Percentiles rank a stretch among this genome's conserved stretches.
Evolutionary conservation across 129 eudicot species (phyloP).

Genomic region (Flaveria trinervia): DNA sequence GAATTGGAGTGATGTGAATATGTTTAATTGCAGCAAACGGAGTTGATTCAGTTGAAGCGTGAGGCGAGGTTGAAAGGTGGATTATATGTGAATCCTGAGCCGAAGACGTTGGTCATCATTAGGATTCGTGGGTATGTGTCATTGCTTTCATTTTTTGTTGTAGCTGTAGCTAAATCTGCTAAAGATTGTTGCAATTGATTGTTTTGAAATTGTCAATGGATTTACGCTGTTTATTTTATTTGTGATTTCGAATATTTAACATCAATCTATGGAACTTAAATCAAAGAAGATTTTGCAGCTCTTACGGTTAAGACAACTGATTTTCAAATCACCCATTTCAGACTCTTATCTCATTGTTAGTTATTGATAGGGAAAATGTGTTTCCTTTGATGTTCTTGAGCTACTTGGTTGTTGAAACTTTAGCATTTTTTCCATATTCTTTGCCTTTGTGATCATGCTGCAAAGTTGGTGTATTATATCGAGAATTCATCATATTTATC

Average conservation of each 20-base stretch:
- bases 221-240: background rate
- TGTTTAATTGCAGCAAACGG: slow-evolving; percentile 46
- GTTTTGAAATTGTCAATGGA: background rate
- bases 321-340: background rate
- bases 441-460: background rate
- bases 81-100: slow-evolving; percentile 80
- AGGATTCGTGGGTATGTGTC: slow-evolving; percentile 73
- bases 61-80: slow-evolving; percentile 89
- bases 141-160: background rate
- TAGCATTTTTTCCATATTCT: background rate
- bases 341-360: background rate
- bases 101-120: slow-evolving; percentile 69
- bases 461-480: background rate
- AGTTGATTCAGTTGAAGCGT: slow-evolving; percentile 64
- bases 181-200: background rate
- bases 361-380: background rate
- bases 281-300: slow-evolving; percentile 80
- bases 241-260: slow-evolving; percentile 34
- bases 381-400: background rate
- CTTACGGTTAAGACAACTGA: slow-evolving; percentile 78
- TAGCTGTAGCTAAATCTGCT: no score
- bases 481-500: background rate
- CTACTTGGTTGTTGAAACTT: background rate
- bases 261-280: slow-evolving; percentile 78
- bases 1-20: background rate